A percentile compares a stretch with the other conserved stretches of the same genome.
Conservation (phyloP, 371 early-diverging fungal genomes). For the Haplosporangium sp. region DNA sequence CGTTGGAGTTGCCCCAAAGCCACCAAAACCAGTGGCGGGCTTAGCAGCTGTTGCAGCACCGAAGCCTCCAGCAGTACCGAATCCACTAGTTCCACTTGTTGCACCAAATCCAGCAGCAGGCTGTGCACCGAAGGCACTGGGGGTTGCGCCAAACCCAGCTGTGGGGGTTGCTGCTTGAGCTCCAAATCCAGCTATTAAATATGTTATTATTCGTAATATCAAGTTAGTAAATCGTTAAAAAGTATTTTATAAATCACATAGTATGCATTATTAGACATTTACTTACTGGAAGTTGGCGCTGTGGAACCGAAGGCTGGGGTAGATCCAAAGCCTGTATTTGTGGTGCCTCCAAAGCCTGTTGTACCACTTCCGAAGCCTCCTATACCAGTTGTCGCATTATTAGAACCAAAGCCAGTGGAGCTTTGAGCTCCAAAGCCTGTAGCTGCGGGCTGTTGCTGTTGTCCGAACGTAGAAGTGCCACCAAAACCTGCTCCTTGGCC, state of each 20-base stretch:
- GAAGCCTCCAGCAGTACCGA: slow-evolving; percentile 60
- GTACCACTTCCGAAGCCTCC: slow-evolving; percentile 47
- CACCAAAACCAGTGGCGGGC: slow-evolving; percentile 63
- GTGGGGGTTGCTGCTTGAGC: slow-evolving; percentile 32
- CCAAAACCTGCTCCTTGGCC: slow-evolving; percentile 56
- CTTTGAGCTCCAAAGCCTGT: slow-evolving; percentile 56
- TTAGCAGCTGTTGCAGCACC: slow-evolving; percentile 59
- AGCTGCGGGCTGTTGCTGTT: slow-evolving; percentile 46
- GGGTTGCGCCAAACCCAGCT: slow-evolving; percentile 27
- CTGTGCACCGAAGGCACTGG: slow-evolving; percentile 55
- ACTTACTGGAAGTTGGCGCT: slow-evolving; percentile 55
- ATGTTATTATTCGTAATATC: slow-evolving; percentile 1
- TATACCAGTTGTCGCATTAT: slow-evolving; percentile 50
- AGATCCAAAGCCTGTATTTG: slow-evolving; percentile 52
- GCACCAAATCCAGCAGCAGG: slow-evolving; percentile 57
- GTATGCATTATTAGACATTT: background rate
- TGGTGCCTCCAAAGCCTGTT: slow-evolving; percentile 50
- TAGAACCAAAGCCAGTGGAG: slow-evolving; percentile 61
- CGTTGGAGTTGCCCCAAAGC: slow-evolving; percentile 59
- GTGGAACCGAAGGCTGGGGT: slow-evolving; percentile 42
- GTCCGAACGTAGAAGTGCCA: slow-evolving; percentile 38
- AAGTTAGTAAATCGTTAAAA: background rate
- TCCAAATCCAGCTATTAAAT: slow-evolving; percentile 46
- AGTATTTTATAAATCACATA: background rate
- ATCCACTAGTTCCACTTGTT: slow-evolving; percentile 47